Evolutionary conservation across 345 rosid species (phyloP).

Genomic region (Pugionium dolabratum): DNA sequence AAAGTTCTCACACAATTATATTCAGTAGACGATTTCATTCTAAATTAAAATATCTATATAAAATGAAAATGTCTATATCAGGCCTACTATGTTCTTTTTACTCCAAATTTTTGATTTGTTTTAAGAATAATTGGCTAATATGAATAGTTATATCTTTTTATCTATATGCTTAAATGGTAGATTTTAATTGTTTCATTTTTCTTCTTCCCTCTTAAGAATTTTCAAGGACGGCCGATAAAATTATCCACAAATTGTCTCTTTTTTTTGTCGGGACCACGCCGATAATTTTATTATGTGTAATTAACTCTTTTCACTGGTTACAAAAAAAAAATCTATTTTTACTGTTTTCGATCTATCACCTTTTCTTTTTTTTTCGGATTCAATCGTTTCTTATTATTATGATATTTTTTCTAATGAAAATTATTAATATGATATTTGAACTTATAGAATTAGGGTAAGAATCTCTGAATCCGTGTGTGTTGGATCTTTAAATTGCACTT

Average conservation of each 20-base stretch:
- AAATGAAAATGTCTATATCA: too few relatives aligned
- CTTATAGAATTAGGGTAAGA: too few relatives aligned
- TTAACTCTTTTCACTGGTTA: background rate
- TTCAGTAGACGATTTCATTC: conserved; percentile 7
- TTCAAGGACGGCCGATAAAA: conserved; percentile 25
- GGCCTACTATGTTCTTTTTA: background rate
- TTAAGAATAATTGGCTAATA: background rate
- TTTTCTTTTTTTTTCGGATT: background rate
- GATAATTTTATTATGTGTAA: background rate
- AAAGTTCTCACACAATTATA: background rate
- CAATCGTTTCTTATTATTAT: background rate
- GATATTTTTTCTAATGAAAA: too few relatives aligned
- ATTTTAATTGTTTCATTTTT: conserved; percentile 3
- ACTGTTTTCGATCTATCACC: background rate
- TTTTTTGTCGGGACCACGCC: conserved; percentile 31
- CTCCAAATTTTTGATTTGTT: conserved; percentile 3
- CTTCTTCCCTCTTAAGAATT: conserved; percentile 25
- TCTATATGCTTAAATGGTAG: background rate
- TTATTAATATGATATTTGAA: too few relatives aligned
- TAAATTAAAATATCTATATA: background rate
- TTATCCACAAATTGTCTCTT: conserved; percentile 31
- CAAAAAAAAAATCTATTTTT: too few relatives aligned
- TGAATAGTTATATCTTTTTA: background rate
- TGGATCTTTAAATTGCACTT: background rate
- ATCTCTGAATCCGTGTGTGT: background rate